These are phyloP conservation scores for Claviceps purpurea DNA, from an alignment of 2,329 filamentous ascomycete genomes.

Conservation along the genomic window DNA sequence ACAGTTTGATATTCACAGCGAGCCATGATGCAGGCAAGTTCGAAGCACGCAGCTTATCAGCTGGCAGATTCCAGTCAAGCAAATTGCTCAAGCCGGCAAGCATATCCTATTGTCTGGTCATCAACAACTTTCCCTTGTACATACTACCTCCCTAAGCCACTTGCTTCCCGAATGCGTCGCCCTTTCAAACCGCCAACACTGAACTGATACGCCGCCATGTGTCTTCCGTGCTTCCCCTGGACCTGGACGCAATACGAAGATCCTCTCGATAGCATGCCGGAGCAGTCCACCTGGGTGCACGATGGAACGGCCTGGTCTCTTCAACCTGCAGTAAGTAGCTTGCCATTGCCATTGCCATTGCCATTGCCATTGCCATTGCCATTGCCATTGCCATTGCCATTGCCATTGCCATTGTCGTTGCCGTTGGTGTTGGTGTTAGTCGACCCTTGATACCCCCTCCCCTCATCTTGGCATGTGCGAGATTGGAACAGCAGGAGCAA, in stretches of 20 bases:
- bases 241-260: conserved; percentile 34
- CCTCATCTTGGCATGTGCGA: too few species aligned
- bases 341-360: neutral
- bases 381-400: neutral
- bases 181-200: neutral
- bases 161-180: too few species aligned
- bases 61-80: neutral
- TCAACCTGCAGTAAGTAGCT: conserved; percentile 24
- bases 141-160: neutral
- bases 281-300: conserved; percentile 29
- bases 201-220: conserved; percentile 26
- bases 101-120: neutral
- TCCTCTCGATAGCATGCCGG: conserved; percentile 21
- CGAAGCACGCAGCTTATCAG: neutral
- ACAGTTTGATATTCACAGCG: neutral
- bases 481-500: neutral
- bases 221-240: conserved; percentile 39
- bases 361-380: too few species aligned
- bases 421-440: too few species aligned
- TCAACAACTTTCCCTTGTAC: neutral
- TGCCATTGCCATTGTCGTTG: too few species aligned
- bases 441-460: too few species aligned
- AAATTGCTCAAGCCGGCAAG: neutral
- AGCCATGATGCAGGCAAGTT: neutral
- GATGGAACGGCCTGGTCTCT: conserved; percentile 24